phyloP scores from a whole-genome alignment of 2,329 filamentous ascomycete species.

The Penicillium paneum region DNA sequence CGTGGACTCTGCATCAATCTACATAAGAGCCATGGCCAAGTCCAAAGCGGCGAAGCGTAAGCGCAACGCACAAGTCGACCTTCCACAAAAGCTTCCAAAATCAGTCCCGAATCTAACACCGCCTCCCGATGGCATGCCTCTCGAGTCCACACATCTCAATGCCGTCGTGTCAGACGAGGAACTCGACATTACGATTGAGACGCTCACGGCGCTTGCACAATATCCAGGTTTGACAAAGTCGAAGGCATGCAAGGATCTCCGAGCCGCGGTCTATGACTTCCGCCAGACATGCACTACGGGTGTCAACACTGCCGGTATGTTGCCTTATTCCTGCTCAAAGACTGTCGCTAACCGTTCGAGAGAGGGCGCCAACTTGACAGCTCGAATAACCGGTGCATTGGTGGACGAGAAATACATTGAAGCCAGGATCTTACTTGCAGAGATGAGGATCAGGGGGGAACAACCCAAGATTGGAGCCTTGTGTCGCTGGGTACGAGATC shows the following conservation, averaged over 20 bases:
- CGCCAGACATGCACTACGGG: constrained; percentile 67
- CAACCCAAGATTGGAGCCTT: constrained; percentile 65
- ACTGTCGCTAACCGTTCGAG: constrained; percentile 8
- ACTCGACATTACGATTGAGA: constrained; percentile 65
- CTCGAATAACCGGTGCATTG: constrained; percentile 63
- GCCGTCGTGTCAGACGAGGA: constrained; percentile 51
- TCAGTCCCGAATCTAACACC: constrained; percentile 19
- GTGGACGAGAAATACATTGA: constrained; percentile 64
- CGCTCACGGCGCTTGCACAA: constrained; percentile 56
- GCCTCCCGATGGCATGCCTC: constrained; percentile 25
- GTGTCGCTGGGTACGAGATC: constrained; percentile 69
- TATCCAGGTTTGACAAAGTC: constrained; percentile 65
- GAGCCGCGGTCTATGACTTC: constrained; percentile 66
- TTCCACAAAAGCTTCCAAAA: constrained; percentile 28
- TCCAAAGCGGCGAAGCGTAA: constrained; percentile 33
- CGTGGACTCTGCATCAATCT: not conserved
- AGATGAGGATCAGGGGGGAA: constrained; percentile 66
- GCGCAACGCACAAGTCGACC: constrained; percentile 27
- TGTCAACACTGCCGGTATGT: constrained; percentile 54
- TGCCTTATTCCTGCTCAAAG: constrained; percentile 11
- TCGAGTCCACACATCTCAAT: constrained; percentile 27
- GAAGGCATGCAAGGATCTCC: constrained; percentile 64
- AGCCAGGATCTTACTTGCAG: constrained; percentile 63
- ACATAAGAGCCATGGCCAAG: constrained; percentile 21
- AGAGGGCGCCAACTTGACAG: constrained; percentile 62